These are phyloP conservation scores for Paxillus ammoniavirescens DNA, from an alignment of 768 basidiomycete species.

Conservation along the genomic window DNA sequence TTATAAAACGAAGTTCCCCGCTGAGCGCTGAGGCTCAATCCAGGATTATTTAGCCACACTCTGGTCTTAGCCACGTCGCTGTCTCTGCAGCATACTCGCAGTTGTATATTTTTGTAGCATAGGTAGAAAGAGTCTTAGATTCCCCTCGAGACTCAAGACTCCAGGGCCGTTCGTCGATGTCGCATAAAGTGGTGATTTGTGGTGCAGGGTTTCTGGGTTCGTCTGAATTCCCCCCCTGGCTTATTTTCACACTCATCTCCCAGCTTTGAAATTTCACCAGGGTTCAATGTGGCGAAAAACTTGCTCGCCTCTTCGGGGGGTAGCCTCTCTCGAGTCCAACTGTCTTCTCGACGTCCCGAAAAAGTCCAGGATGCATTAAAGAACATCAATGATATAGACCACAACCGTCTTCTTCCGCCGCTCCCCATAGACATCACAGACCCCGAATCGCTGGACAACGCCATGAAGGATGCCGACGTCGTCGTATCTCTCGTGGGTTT, in stretches of 20 bases:
- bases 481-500: constrained; percentile 72
- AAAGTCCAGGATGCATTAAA: constrained; percentile 35
- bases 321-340: constrained; percentile 40
- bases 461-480: constrained; percentile 53
- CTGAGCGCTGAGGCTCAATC: background rate
- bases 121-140: background rate
- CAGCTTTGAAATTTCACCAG: constrained; percentile 30
- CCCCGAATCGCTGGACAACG: constrained; percentile 41
- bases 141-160: background rate
- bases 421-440: constrained; percentile 53
- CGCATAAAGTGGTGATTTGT: constrained; percentile 47
- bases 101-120: too few relatives aligned
- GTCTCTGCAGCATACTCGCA: too few relatives aligned
- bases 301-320: constrained; percentile 37
- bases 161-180: constrained; percentile 9
- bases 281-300: constrained; percentile 57
- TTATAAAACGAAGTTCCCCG: background rate
- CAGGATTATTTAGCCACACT: background rate
- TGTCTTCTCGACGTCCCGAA: constrained; percentile 60
- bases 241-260: constrained; percentile 1
- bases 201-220: constrained; percentile 66
- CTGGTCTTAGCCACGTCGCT: too few relatives aligned
- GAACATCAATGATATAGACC: constrained; percentile 29
- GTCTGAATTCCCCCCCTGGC: constrained; percentile 5
- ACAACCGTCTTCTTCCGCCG: constrained; percentile 39